Percentiles rank a stretch among this genome's conserved stretches.
These are phyloP conservation scores for Camellia lanceoleosa DNA, from an alignment of 148 eudicot genomes.

Conservation along the genomic window DNA sequence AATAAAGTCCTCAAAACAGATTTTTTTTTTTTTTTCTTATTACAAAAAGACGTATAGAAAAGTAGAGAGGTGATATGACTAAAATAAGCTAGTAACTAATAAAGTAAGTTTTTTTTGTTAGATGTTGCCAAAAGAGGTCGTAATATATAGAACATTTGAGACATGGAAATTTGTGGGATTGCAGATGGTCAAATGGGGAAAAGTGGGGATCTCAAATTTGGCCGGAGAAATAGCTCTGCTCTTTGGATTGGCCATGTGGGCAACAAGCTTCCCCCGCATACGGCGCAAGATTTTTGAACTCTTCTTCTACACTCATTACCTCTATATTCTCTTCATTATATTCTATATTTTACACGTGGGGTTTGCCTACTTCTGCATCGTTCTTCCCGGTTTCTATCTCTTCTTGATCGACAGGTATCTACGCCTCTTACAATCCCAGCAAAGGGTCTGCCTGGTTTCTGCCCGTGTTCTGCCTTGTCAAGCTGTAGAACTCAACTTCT, in stretches of 20 bases:
- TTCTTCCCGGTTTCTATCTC: constrained; percentile 47
- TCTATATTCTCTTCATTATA: constrained; percentile 37
- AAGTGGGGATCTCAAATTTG: constrained; percentile 30
- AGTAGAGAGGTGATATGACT: too few species aligned
- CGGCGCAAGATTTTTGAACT: constrained; percentile 50
- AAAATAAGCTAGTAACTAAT: background rate
- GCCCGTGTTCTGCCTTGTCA: constrained; percentile 54
- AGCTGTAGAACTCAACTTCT: constrained; percentile 72
- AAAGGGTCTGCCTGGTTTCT: constrained; percentile 38
- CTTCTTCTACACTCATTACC: constrained; percentile 52
- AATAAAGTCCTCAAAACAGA: background rate
- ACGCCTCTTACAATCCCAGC: constrained; percentile 45
- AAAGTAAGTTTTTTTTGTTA: background rate
- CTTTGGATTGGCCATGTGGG: constrained; percentile 45
- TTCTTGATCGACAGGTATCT: constrained; percentile 50
- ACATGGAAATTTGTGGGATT: background rate
- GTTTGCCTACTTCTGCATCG: constrained; percentile 30
- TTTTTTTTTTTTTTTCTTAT: too few species aligned
- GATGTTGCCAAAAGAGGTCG: too few species aligned
- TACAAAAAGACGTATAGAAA: too few species aligned
- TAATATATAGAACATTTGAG: too few species aligned
- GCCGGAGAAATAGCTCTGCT: constrained; percentile 47
- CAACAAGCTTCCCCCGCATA: constrained; percentile 29
- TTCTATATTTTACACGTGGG: constrained; percentile 47
- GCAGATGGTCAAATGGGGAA: constrained; percentile 42